Evolutionary conservation across 2,329 filamentous ascomycete genomes (phyloP).

Genomic region (Aspergillus quadricinctus): DNA sequence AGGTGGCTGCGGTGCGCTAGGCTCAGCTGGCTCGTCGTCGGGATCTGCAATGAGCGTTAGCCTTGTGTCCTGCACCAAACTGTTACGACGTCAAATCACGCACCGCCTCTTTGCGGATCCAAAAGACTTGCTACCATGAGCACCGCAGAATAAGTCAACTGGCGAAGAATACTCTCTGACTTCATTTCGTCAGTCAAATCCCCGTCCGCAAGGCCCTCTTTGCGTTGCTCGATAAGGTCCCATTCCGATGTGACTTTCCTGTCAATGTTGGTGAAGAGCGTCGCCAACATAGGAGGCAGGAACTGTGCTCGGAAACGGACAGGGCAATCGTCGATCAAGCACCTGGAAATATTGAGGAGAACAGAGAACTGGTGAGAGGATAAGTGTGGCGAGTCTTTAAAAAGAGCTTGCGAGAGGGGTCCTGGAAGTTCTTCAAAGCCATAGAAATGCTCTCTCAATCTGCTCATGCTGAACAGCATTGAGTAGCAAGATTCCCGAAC

Average conservation of each 20-base stretch:
- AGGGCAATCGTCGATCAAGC: constrained; percentile 89
- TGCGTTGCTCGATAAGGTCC: constrained; percentile 63
- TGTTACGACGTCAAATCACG: constrained; percentile 20
- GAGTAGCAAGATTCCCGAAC: constrained; percentile 92
- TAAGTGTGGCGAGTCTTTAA: constrained; percentile 73
- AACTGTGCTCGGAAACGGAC: constrained; percentile 72
- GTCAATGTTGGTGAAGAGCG: constrained; percentile 82
- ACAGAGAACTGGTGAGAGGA: constrained; percentile 92
- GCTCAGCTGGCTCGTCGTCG: constrained; percentile 31
- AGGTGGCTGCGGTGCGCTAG: constrained; percentile 28
- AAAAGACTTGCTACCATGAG: constrained; percentile 87
- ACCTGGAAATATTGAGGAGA: constrained; percentile 81
- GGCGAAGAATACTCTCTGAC: constrained; percentile 87
- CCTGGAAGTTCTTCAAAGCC: constrained; percentile 78
- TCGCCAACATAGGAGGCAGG: constrained; percentile 74
- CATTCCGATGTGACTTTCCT: constrained; percentile 83
- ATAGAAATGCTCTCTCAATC: constrained; percentile 83
- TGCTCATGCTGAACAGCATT: constrained; percentile 88
- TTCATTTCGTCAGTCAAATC: constrained; percentile 96
- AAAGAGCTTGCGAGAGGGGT: constrained; percentile 78
- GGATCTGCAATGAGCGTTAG: constrained; percentile 26
- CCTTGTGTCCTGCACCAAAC: background rate
- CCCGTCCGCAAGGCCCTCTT: constrained; percentile 63
- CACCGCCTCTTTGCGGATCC: constrained; percentile 65
- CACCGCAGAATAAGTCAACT: constrained; percentile 87